Base-by-base conservation (phyloP, 2,329 filamentous ascomycete species). In the Cryphonectria nitschkei region DNA sequence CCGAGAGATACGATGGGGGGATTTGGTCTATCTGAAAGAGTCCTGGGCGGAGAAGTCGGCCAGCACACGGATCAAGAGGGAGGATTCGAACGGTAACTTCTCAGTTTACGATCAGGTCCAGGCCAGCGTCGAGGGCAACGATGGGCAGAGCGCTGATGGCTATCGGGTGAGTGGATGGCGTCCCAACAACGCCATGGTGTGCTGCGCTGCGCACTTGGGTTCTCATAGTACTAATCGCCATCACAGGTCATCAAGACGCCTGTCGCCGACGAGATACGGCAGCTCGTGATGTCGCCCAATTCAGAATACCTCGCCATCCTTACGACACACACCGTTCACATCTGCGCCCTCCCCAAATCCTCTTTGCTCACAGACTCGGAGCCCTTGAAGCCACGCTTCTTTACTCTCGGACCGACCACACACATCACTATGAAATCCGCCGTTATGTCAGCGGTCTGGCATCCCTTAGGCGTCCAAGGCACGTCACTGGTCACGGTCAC, bases 1-100 rank as follows among this genome's bases (percentile, higher is more conserved):
- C 65, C 95, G 92, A 76, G 93, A 98, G 80, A 92, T 99, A 73
- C 88, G 95, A 80, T 99, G 96, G 94, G 91, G 93, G 13, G 93
- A 97, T 81, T 82, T 99, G 69, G 89, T 90, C 67, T 89, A 91
- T 71, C 80, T 98, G 77, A 97, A 97, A 83, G 92, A 90, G 73
- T 78, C 79, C 67, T 86, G 82, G 81, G 82, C 84, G 68, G 78
- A 84, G 39, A 82, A 81, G 68, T 75, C 77, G 26, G 75, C 70
- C 68, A 77, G 78, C 26, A 70, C 76, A 60, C 81, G 81, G 41
- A 80, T 87, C 75, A 88, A 88, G 79, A 81, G 81, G 66, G 86
- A 88, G 74, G 81, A 82, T 60, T 82, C 84, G 1, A 72, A 77
- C 1, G 79, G 78, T 66, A 78, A 81, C 14, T 78, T 83, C n/a